Percentiles rank a stretch among this genome's conserved stretches.
phyloP scores from a whole-genome alignment of 2,329 filamentous ascomycete genomes.

The Diatrype stigma region DNA sequence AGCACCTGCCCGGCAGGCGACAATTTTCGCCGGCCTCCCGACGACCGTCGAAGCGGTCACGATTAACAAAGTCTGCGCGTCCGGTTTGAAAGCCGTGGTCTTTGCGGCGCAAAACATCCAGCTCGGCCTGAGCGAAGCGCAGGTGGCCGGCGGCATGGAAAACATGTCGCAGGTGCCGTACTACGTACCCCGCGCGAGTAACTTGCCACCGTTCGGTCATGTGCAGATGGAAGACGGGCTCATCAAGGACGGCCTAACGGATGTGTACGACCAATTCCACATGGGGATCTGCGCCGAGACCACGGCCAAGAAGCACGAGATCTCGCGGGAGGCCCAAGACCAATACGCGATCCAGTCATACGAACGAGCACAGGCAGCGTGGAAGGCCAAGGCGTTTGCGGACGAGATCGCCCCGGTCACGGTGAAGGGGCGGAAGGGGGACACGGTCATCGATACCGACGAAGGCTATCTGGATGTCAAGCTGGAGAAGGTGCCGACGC shows the following conservation, averaged over 20 bases:
- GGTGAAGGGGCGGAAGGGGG: constrained; percentile 78
- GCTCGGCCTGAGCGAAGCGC: constrained; percentile 80
- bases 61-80: constrained; percentile 97
- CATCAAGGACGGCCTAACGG: constrained; percentile 91
- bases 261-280: constrained; percentile 94
- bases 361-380: constrained; percentile 83
- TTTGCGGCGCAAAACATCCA: constrained; percentile 94
- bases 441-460: constrained; percentile 72
- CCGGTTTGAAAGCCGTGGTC: constrained; percentile 85
- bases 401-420: constrained; percentile 90
- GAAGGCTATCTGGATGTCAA: constrained; percentile 88
- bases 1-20: constrained; percentile 85
- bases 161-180: constrained; percentile 95
- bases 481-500: constrained; percentile 74
- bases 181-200: constrained; percentile 78
- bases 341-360: constrained; percentile 87
- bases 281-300: constrained; percentile 98
- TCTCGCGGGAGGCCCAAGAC: constrained; percentile 85
- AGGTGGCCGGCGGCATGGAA: constrained; percentile 95
- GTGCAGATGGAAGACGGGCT: constrained; percentile 85
- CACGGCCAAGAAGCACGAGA: constrained; percentile 80
- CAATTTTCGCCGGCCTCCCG: constrained; percentile 81
- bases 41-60: constrained; percentile 82
- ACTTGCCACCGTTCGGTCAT: constrained; percentile 81
- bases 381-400: constrained; percentile 75